Conservation (phyloP, 495 filamentous ascomycete genomes). For the Xylaria venustula region DNA sequence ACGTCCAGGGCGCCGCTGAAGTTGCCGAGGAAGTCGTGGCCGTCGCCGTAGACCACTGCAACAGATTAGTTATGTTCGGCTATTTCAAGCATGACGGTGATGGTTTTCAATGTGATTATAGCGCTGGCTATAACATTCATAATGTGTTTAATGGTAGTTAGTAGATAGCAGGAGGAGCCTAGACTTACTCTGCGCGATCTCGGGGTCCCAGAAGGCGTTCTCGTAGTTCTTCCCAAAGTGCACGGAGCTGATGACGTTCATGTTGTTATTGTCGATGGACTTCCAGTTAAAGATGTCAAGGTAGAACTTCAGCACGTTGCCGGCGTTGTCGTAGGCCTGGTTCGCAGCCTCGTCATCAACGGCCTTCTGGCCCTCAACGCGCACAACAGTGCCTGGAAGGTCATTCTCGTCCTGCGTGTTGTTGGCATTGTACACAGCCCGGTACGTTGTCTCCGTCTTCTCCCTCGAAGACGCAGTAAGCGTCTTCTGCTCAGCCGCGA, state of each 20-base stretch:
- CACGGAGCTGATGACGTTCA: constrained; percentile 41
- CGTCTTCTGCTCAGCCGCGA: constrained; percentile 13
- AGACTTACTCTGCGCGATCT: constrained; percentile 23
- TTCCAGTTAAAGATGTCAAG: constrained; percentile 41
- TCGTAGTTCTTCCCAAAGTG: constrained; percentile 44
- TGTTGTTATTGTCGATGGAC: constrained; percentile 44
- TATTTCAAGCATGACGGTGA: too few species aligned
- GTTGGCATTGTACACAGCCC: constrained; percentile 39
- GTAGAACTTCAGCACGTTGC: constrained; percentile 44
- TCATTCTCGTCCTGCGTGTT: constrained; percentile 29
- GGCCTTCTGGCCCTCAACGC: constrained; percentile 39
- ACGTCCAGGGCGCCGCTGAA: constrained; percentile 48
- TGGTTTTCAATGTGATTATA: too few species aligned
- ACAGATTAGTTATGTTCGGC: too few species aligned
- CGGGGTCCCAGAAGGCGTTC: constrained; percentile 42
- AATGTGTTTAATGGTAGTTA: too few species aligned
- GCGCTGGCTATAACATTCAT: too few species aligned
- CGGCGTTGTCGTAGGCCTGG: constrained; percentile 41
- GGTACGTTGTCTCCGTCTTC: constrained; percentile 28
- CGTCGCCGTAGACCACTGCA: constrained; percentile 48
- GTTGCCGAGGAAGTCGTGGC: constrained; percentile 39
- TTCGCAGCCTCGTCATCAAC: constrained; percentile 33
- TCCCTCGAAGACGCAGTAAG: constrained; percentile 1
- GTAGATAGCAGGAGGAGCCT: neutral
- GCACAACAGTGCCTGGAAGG: constrained; percentile 36